Evolutionary conservation across 495 filamentous ascomycete species (phyloP).

Genomic region (Amorphotheca resinae): DNA sequence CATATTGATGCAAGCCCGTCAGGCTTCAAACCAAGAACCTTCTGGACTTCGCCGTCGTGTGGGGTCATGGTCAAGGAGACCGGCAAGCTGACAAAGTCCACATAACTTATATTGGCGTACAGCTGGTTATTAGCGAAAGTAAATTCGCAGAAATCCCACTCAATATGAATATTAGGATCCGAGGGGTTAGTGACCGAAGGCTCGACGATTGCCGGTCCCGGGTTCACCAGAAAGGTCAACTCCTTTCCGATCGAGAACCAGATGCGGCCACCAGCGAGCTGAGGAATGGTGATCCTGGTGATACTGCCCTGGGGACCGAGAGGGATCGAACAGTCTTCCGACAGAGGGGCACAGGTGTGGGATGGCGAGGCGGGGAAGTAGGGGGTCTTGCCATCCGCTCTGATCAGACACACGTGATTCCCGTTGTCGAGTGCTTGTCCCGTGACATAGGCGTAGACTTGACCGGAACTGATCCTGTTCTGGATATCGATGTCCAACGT

Average conservation of each 20-base stretch:
- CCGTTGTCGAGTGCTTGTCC: slow-evolving; percentile 51
- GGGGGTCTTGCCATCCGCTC: slow-evolving; percentile 34
- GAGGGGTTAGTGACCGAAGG: slow-evolving; percentile 52
- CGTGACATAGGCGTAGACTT: slow-evolving; percentile 57
- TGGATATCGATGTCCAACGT: slow-evolving; percentile 14
- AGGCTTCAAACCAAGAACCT: slow-evolving; percentile 44
- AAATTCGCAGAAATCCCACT: slow-evolving; percentile 64
- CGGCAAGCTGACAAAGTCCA: slow-evolving; percentile 60
- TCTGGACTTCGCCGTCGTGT: slow-evolving; percentile 33
- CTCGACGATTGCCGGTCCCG: slow-evolving; percentile 52
- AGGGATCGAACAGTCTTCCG: slow-evolving; percentile 45
- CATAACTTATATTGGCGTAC: slow-evolving; percentile 63
- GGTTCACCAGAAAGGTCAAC: slow-evolving; percentile 60
- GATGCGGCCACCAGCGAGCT: slow-evolving; percentile 53
- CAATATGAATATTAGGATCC: slow-evolving; percentile 51
- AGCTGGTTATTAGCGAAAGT: slow-evolving; percentile 55
- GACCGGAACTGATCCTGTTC: slow-evolving; percentile 46
- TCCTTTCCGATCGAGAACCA: slow-evolving; percentile 52
- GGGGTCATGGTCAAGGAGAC: slow-evolving; percentile 49
- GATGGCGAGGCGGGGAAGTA: slow-evolving; percentile 44
- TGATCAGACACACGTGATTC: slow-evolving; percentile 48
- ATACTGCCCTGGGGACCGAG: slow-evolving; percentile 48
- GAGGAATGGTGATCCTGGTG: slow-evolving; percentile 50
- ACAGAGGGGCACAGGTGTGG: slow-evolving; percentile 30
- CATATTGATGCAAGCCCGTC: slow-evolving; percentile 45